Conservation (phyloP, 192 early-diverging fungal species). For the Lobosporangium transversale region DNA sequence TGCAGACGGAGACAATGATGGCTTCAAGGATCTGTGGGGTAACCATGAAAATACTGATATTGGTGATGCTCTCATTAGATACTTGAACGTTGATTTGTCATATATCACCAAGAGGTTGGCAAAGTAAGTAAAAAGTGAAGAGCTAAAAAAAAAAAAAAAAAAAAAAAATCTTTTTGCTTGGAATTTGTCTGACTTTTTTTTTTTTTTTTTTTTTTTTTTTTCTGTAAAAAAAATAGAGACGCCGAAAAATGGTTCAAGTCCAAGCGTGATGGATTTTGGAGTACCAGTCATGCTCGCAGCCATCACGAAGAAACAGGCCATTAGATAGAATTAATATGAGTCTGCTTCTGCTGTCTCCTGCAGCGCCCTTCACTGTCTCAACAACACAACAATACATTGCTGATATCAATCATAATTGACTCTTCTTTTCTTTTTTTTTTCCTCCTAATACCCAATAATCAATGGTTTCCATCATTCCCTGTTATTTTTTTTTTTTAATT, state of each 20-base stretch:
- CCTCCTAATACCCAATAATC: no score
- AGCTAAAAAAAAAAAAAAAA: no score
- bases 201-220: background rate
- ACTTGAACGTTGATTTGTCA: constrained; percentile 62
- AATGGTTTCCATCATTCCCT: no score
- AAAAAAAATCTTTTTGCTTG: no score
- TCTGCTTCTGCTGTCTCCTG: no score
- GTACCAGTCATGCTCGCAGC: background rate
- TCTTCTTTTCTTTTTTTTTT: no score
- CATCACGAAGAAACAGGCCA: constrained; percentile 27
- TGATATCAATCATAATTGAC: no score
- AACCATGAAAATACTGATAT: constrained; percentile 78
- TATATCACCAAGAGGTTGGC: constrained; percentile 57
- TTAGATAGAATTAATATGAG: background rate
- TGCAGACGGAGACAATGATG: constrained; percentile 44
- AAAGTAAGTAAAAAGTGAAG: constrained; percentile 23
- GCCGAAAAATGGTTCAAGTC: constrained; percentile 30
- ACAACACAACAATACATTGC: no score
- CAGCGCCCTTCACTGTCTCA: no score
- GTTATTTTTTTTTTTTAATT: no score
- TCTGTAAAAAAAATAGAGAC: no score
- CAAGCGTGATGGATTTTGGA: background rate
- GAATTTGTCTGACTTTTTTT: background rate
- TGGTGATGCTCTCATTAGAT: constrained; percentile 62
- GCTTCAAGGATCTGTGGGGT: constrained; percentile 48